Percentiles rank a stretch among this genome's conserved stretches.
Conservation (phyloP, 495 filamentous ascomycete species). For the Aspergillus heteromorphus region DNA sequence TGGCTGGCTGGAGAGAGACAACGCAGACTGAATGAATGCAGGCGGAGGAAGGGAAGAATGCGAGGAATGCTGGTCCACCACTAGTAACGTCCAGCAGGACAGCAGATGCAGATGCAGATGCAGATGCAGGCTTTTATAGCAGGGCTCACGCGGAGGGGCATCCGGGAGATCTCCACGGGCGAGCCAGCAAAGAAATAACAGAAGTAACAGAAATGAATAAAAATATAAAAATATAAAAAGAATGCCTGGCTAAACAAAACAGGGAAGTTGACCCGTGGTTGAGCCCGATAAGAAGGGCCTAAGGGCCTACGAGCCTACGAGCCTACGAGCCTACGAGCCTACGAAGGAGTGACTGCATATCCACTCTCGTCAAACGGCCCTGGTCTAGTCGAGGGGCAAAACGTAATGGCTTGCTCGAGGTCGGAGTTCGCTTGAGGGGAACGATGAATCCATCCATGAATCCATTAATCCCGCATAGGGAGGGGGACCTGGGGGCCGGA, state of each 20-base stretch:
- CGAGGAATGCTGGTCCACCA: too few species aligned
- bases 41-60: too few species aligned
- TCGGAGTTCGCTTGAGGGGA: too few species aligned
- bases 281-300: not conserved
- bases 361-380: not conserved
- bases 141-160: not conserved
- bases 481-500: not conserved
- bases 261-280: constrained; percentile 3
- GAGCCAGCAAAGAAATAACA: not conserved
- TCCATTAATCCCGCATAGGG: not conserved
- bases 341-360: not conserved
- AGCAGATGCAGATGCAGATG: not conserved
- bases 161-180: not conserved
- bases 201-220: not conserved
- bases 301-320: too few species aligned
- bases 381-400: not conserved
- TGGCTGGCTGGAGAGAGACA: not conserved
- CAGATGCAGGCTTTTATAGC: not conserved
- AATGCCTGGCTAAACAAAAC: not conserved
- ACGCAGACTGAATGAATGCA: too few species aligned
- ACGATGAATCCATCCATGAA: too few species aligned
- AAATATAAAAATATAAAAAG: too few species aligned
- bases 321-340: not conserved
- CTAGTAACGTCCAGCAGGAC: not conserved
- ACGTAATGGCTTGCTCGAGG: not conserved